Conservation (phyloP, 192 early-diverging fungal genomes). For the Umbelopsis ramanniana region DNA sequence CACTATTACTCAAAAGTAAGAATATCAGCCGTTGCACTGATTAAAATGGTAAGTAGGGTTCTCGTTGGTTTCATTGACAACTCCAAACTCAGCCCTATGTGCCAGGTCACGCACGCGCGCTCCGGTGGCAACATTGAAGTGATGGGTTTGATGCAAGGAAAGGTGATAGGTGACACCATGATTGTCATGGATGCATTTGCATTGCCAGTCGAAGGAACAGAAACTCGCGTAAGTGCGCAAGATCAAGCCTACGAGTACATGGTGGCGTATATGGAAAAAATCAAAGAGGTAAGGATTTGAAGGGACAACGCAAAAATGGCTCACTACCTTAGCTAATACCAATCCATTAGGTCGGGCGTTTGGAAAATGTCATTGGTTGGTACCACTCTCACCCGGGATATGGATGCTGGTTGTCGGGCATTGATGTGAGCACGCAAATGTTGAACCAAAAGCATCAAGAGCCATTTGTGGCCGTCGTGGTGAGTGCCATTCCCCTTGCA, state of each 20-base stretch:
- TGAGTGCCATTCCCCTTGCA: conserved; percentile 40
- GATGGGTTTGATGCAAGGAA: conserved; percentile 99
- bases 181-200: conserved; percentile 97
- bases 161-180: conserved; percentile 85
- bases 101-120: conserved; percentile 93
- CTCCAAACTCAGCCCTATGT: not conserved
- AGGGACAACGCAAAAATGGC: too few relatives aligned
- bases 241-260: conserved; percentile 97
- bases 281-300: conserved; percentile 86
- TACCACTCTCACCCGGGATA: conserved; percentile 99
- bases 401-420: conserved; percentile 99
- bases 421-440: conserved; percentile 96
- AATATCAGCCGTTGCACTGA: conserved; percentile 93
- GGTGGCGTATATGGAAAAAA: conserved; percentile 88
- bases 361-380: conserved; percentile 96
- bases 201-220: conserved; percentile 97
- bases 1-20: conserved; percentile 87
- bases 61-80: not conserved
- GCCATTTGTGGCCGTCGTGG: conserved; percentile 93
- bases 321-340: too few relatives aligned
- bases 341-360: conserved; percentile 68
- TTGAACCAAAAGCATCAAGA: conserved; percentile 94
- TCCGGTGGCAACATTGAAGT: conserved; percentile 96
- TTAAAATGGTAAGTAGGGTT: conserved; percentile 84
- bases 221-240: conserved; percentile 94